Evolutionary conservation across 495 filamentous ascomycete species (phyloP).

Genomic region (Penicillium antarcticum): DNA sequence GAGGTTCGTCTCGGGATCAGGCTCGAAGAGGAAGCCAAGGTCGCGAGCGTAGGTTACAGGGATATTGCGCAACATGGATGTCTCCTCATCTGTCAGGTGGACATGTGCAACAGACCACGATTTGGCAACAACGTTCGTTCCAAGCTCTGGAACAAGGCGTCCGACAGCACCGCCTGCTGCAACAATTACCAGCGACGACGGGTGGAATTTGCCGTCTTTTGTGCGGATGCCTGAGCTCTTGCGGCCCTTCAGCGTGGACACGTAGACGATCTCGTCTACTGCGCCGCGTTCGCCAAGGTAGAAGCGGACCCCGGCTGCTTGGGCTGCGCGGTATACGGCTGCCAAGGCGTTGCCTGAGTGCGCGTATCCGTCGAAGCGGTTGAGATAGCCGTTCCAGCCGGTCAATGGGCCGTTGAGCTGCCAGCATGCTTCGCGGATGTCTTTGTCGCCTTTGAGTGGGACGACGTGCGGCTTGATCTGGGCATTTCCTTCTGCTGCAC

Average conservation of each 20-base stretch:
- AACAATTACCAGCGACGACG: slow-evolving; percentile 36
- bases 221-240: slow-evolving; percentile 35
- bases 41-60: slow-evolving; percentile 54
- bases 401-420: slow-evolving; percentile 44
- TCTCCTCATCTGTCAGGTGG: slow-evolving; percentile 50
- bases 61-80: slow-evolving; percentile 46
- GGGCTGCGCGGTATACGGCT: slow-evolving; percentile 21
- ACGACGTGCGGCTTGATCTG: slow-evolving; percentile 33
- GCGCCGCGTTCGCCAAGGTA: slow-evolving; percentile 29
- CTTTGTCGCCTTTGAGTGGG: slow-evolving; percentile 27
- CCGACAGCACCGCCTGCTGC: slow-evolving; percentile 45
- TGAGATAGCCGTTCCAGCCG: slow-evolving; percentile 55
- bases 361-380: slow-evolving; percentile 51
- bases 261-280: slow-evolving; percentile 26
- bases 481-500: slow-evolving; percentile 35
- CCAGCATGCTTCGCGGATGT: slow-evolving; percentile 39
- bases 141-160: slow-evolving; percentile 38
- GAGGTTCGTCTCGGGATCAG: slow-evolving; percentile 49
- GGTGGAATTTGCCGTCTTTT: slow-evolving; percentile 34
- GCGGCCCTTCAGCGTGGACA: slow-evolving; percentile 12
- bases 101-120: slow-evolving; percentile 53
- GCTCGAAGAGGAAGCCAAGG: slow-evolving; percentile 59
- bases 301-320: slow-evolving; percentile 34
- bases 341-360: slow-evolving; percentile 45
- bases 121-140: slow-evolving; percentile 44